Conservation (phyloP, 208 protist genomes). For the Acanthamoeba pearcei region DNA sequence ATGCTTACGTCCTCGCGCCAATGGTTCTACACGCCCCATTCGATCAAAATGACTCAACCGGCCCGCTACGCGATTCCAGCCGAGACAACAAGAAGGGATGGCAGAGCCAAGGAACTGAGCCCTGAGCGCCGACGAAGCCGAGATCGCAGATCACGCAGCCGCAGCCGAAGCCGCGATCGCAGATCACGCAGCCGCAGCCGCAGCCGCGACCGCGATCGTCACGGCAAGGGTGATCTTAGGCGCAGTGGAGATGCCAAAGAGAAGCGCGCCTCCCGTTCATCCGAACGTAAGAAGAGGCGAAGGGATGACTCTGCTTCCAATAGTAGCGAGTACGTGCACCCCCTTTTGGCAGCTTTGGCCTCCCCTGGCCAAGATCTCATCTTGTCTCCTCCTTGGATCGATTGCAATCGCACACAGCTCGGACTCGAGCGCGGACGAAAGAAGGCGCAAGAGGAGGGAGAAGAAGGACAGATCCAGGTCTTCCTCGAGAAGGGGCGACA, state of each 20-base stretch:
- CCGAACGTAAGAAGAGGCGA: slow-evolving; percentile 18
- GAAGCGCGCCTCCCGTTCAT: neutral
- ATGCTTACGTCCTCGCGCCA: too few relatives aligned
- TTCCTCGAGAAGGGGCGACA: neutral
- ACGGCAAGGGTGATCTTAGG: neutral
- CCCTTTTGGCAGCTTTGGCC: neutral
- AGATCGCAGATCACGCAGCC: neutral
- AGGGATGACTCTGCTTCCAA: neutral
- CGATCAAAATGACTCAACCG: too few relatives aligned
- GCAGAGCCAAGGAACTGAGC: neutral
- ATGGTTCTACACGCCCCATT: neutral
- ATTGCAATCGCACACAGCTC: neutral
- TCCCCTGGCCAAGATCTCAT: neutral
- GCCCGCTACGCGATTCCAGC: too few relatives aligned
- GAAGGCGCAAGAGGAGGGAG: neutral
- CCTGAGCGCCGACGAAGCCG: neutral
- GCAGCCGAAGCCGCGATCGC: neutral
- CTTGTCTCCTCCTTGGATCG: neutral
- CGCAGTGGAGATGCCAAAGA: neutral
- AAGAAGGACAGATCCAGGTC: slow-evolving; percentile 25
- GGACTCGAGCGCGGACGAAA: slow-evolving; percentile 26
- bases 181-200: neutral
- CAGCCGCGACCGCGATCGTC: neutral
- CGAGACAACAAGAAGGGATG: too few relatives aligned
- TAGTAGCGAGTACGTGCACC: neutral